Base-by-base conservation (phyloP, 2,329 filamentous ascomycete genomes). In the Cadophora luteo-olivacea region DNA sequence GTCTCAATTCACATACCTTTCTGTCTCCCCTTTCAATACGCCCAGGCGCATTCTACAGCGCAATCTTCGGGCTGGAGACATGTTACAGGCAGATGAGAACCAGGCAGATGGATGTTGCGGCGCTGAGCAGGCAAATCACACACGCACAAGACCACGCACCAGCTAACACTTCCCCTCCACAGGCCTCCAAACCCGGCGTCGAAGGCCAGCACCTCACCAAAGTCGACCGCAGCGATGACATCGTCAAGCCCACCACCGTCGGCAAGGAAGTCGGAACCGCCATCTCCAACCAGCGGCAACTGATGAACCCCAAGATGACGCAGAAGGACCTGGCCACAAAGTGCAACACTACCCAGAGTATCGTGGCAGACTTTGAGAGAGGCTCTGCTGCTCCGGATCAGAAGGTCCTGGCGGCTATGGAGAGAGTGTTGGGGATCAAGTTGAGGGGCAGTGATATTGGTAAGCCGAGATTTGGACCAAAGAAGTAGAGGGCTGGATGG, bases 121-220 rank as follows among this genome's bases (percentile, higher is more conserved):
- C n/a, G 19, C 6, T 49, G 41, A 19, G 9, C 4, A n/a, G 45
- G n/a, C 45, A 22, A 49, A 6, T 14, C 52, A 64, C 63, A 41
- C 32, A 14, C n/a, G n/a, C n/a, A n/a, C n/a, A n/a, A n/a, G n/a
- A 16, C 38, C 60, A 52, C 48, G 33, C 33, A 36, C 5, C 5
- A 61, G 48, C 68, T 69, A 69, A 74, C 67, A 41, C 33, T 33
- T 14, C n/a, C 33, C 54, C 32, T 32, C 6, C 45, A 65, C 73
- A 86, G 83, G 79, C 84, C 72, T 82, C 84, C 77, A 85, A 84
- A 78, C 83, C 82, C 70, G 85, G 79, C 65, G 77, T 85, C 74
- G 95, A 98, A 83, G 96, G 96, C 76, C 96, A 99, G 84, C 94
- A 93, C 79, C 87, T 98, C 73, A 98, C 96, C 75, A 97, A 98